Evolutionary conservation across 495 filamentous ascomycete genomes (phyloP).

Genomic region (Aspergillus diversus): DNA sequence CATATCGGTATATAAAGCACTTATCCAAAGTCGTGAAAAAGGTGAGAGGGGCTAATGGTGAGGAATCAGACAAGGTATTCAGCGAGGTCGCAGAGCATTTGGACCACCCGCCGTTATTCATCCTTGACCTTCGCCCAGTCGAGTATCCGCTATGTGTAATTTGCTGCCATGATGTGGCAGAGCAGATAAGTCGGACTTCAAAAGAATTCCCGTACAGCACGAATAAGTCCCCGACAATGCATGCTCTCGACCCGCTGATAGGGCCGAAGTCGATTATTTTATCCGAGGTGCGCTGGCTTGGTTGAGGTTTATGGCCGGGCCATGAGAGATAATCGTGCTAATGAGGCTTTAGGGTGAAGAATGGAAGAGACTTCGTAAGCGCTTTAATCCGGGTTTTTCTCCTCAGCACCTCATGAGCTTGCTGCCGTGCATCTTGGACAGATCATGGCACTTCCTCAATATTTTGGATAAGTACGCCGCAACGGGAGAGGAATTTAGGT

Average conservation of each 20-base stretch:
- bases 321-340: no score
- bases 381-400: conserved; percentile 46
- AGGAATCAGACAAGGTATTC: no score
- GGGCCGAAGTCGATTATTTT: no score
- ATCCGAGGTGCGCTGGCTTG: no score
- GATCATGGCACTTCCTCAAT: conserved; percentile 34
- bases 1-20: no score
- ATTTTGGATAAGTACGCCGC: conserved; percentile 31
- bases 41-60: no score
- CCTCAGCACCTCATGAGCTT: conserved; percentile 39
- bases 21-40: no score
- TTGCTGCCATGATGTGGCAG: conserved; percentile 27
- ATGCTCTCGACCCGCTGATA: not conserved
- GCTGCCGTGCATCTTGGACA: conserved; percentile 40
- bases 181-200: conserved; percentile 36
- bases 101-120: no score
- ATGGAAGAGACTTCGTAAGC: conserved; percentile 43
- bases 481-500: conserved; percentile 26
- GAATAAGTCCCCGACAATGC: conserved; percentile 45
- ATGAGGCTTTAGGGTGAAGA: conserved; percentile 17
- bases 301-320: no score
- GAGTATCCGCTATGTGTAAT: conserved; percentile 23
- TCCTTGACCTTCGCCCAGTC: conserved; percentile 42
- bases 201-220: conserved; percentile 44
- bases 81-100: no score